Evolutionary conservation across 208 protist species (phyloP).

Genomic region (Trypanosoma melophagium): DNA sequence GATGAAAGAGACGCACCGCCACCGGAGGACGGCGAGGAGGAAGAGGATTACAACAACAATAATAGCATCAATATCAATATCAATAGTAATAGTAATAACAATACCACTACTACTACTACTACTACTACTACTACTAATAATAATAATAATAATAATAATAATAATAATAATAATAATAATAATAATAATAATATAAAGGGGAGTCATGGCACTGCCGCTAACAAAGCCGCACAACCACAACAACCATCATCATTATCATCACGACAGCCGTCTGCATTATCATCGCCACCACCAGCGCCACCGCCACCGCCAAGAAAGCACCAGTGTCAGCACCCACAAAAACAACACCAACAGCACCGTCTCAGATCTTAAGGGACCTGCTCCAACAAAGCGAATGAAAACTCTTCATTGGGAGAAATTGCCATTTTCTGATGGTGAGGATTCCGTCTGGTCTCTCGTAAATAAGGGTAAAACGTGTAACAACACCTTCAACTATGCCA

Average conservation of each 20-base stretch:
- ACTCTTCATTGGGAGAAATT: constrained; percentile 42
- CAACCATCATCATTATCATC: not conserved
- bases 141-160: no score
- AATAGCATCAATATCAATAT: no score
- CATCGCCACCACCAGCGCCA: not conserved
- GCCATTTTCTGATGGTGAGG: constrained; percentile 12
- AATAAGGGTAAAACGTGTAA: constrained; percentile 10
- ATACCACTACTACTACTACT: no score
- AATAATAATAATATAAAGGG: not conserved
- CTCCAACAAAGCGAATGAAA: constrained; percentile 36
- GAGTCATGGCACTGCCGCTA: not conserved
- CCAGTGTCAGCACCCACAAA: constrained; percentile 19
- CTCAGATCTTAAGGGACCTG: constrained; percentile 22
- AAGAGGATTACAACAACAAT: not conserved
- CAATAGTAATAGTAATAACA: no score
- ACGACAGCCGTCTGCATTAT: not conserved
- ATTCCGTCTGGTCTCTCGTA: constrained; percentile 33
- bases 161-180: no score
- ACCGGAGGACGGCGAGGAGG: constrained; percentile 10
- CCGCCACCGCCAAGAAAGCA: constrained; percentile 12
- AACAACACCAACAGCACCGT: not conserved
- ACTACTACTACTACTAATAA: no score
- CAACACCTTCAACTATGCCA: constrained; percentile 31
- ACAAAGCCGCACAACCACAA: not conserved
- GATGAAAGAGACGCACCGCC: constrained; percentile 26